These are phyloP conservation scores for Pelargonium hybrid DNA, from an alignment of 441 rosid species.

Conservation along the genomic window DNA sequence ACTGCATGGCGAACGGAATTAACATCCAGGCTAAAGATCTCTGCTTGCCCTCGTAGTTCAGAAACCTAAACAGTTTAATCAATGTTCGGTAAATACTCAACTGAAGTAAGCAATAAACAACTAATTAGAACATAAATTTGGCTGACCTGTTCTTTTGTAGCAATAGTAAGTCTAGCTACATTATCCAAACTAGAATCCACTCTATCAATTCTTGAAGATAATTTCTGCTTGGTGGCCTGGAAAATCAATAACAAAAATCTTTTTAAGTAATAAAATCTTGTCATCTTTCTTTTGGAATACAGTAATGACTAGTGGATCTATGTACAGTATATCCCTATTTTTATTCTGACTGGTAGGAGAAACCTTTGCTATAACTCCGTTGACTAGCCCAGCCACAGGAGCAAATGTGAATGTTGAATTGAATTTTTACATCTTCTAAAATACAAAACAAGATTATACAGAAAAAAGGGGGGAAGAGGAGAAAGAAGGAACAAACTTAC, in stretches of 20 bases:
- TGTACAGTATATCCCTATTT: neutral
- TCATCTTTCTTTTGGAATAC: neutral
- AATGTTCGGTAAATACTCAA: conserved; percentile 8
- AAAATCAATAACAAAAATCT: conserved; percentile 4
- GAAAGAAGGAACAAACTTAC: conserved; percentile 25
- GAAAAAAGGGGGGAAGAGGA: no score
- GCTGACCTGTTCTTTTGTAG: conserved; percentile 60
- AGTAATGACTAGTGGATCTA: neutral
- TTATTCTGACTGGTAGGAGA: neutral
- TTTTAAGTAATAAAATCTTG: neutral
- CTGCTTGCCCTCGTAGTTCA: conserved; percentile 41
- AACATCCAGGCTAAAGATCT: conserved; percentile 36
- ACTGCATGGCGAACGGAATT: conserved; percentile 51
- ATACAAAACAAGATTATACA: neutral
- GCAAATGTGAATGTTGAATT: neutral
- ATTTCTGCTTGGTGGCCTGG: conserved; percentile 54
- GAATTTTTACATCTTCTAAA: neutral
- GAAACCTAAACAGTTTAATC: conserved; percentile 35
- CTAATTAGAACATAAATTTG: neutral
- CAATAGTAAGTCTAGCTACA: conserved; percentile 40
- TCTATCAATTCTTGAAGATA: conserved; percentile 46
- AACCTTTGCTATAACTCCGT: neutral
- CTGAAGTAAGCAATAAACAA: neutral
- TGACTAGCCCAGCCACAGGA: neutral
- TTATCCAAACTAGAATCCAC: conserved; percentile 46